These are phyloP conservation scores for Phialocephala sp. DNA, from an alignment of 2,329 filamentous ascomycete species.

Conservation along the genomic window DNA sequence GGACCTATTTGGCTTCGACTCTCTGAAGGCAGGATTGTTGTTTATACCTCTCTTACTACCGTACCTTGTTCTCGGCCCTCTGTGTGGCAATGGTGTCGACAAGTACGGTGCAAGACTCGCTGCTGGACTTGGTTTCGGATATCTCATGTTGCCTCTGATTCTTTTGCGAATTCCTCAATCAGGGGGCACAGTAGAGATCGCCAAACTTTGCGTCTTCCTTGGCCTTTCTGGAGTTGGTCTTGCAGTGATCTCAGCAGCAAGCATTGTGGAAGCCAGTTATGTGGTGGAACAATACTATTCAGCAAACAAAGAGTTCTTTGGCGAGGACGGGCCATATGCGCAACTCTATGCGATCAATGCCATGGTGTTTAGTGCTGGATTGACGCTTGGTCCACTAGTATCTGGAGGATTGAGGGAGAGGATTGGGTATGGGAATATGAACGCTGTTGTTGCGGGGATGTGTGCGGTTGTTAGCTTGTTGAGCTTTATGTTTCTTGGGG, in stretches of 20 bases:
- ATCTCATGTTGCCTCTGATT: conserved; percentile 35
- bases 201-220: conserved; percentile 53
- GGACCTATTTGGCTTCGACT: conserved; percentile 46
- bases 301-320: conserved; percentile 61
- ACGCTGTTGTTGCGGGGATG: conserved; percentile 34
- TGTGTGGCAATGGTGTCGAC: conserved; percentile 47
- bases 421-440: conserved; percentile 64
- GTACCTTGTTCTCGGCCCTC: conserved; percentile 44
- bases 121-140: conserved; percentile 42
- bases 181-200: conserved; percentile 48
- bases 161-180: conserved; percentile 50
- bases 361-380: conserved; percentile 64
- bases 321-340: conserved; percentile 62
- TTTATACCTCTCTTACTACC: conserved; percentile 48
- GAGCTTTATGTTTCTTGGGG: conserved; percentile 34
- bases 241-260: conserved; percentile 57
- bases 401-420: conserved; percentile 56
- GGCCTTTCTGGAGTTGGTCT: conserved; percentile 56
- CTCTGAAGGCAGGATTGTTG: conserved; percentile 45
- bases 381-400: conserved; percentile 64
- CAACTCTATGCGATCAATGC: conserved; percentile 70
- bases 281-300: conserved; percentile 61
- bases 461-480: conserved; percentile 31
- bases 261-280: conserved; percentile 61
- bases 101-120: conserved; percentile 45